Evolutionary conservation across 441 rosid species (phyloP).

Genomic region (Brassica hybrid): DNA sequence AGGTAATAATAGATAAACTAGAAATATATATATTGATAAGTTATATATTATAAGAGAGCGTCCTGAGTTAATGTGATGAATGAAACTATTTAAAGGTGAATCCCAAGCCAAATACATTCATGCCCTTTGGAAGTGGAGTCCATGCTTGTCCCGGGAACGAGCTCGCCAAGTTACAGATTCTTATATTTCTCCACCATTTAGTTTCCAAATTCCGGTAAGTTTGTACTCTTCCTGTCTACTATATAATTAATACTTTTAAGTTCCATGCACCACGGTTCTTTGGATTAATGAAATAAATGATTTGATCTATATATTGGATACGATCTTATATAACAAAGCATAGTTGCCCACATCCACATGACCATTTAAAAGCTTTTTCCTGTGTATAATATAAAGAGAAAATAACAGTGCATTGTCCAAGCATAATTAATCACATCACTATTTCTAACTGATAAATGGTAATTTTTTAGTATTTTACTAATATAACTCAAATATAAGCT

Average conservation of each 20-base stretch:
- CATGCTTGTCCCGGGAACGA: conserved; percentile 96
- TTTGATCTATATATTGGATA: background rate
- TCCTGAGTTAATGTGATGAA: background rate
- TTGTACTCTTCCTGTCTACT: background rate
- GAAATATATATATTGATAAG: background rate
- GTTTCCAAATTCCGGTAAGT: conserved; percentile 70
- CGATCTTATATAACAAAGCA: background rate
- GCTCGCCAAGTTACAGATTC: conserved; percentile 89
- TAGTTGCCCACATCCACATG: background rate
- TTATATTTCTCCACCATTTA: conserved; percentile 77
- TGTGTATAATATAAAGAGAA: background rate
- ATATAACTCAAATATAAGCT: conserved; percentile 8
- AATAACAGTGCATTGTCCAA: conserved; percentile 18
- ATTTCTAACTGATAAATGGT: background rate
- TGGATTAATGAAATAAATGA: conserved; percentile 7
- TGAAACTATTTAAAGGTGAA: conserved; percentile 54
- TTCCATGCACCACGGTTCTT: background rate
- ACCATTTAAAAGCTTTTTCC: conserved; percentile 2
- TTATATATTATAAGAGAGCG: background rate
- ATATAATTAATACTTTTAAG: background rate
- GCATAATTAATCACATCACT: background rate
- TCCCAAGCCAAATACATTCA: conserved; percentile 79
- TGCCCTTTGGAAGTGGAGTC: conserved; percentile 92
- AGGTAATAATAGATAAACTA: conserved; percentile 52
- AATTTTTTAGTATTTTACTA: background rate